Evolutionary conservation across 225 moss, liverwort and hornwort species (phyloP).

Genomic region (Climacium dendroides): DNA sequence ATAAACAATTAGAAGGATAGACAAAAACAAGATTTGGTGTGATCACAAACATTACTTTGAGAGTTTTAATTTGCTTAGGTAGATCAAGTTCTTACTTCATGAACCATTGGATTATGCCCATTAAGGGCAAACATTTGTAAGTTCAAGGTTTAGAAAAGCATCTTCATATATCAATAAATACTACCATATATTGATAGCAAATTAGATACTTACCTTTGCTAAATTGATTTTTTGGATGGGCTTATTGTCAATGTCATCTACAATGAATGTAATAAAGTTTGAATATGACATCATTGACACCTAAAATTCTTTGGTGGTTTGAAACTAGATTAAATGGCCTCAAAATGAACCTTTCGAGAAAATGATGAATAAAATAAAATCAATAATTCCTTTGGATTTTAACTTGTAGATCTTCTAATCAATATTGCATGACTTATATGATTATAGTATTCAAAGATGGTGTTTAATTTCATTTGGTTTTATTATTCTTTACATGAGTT

Average conservation of each 20-base stretch:
- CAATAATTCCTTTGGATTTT: not conserved
- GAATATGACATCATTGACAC: not conserved
- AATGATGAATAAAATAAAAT: not conserved
- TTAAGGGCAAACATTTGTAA: fast-evolving
- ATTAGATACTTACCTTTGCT: not conserved
- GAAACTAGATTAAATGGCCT: not conserved
- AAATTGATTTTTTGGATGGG: not conserved
- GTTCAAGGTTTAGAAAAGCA: not conserved
- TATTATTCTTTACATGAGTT: too few species aligned
- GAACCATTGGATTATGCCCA: not conserved
- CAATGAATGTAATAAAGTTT: not conserved
- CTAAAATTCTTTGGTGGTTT: not conserved
- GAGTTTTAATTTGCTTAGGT: not conserved
- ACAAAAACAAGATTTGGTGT: not conserved
- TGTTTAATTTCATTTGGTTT: too few species aligned
- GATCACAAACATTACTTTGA: not conserved
- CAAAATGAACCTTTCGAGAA: not conserved
- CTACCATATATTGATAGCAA: not conserved
- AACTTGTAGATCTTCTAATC: too few species aligned
- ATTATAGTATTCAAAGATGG: too few species aligned
- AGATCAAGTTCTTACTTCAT: not conserved
- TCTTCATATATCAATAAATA: not conserved
- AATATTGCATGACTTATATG: too few species aligned
- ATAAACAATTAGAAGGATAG: not conserved
- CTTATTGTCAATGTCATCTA: not conserved